These are phyloP conservation scores for Alliaria petiolata DNA, from an alignment of 345 rosid species.

Conservation along the genomic window DNA sequence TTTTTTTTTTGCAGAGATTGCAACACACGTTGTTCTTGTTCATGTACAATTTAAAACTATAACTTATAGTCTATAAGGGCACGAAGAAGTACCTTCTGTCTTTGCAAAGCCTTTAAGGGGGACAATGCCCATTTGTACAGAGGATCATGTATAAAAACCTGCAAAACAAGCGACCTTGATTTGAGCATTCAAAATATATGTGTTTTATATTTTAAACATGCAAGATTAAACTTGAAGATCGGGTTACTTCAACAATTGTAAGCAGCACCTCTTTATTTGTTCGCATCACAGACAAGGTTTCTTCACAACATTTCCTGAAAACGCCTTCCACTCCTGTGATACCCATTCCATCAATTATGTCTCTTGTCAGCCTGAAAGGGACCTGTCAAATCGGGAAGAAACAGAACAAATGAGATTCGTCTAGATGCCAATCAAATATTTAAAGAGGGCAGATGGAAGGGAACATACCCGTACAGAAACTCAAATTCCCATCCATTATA, in stretches of 20 bases:
- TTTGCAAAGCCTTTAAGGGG: constrained; percentile 96
- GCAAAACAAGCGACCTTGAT: constrained; percentile 30
- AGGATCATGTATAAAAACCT: constrained; percentile 99
- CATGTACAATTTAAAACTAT: not conserved
- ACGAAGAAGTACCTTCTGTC: constrained; percentile 80
- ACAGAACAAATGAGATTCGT: constrained; percentile 10
- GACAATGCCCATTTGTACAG: constrained; percentile 97
- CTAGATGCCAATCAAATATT: not conserved
- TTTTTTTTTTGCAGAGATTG: not conserved
- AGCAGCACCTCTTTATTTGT: constrained; percentile 94
- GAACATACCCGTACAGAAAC: constrained; percentile 80
- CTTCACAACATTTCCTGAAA: constrained; percentile 95
- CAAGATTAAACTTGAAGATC: not conserved
- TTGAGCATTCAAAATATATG: not conserved
- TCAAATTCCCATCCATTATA: too few relatives aligned
- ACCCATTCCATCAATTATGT: constrained; percentile 96
- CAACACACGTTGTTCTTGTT: not conserved
- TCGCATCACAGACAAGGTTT: constrained; percentile 89
- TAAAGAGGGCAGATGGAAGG: constrained; percentile 6
- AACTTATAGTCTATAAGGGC: too few relatives aligned
- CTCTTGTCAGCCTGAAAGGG: constrained; percentile 95
- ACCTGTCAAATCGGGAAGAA: constrained; percentile 44
- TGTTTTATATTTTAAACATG: not conserved
- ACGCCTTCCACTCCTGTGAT: constrained; percentile 96
- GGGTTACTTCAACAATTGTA: constrained; percentile 84